A percentile compares a stretch with the other conserved stretches of the same genome.
Conservation (phyloP, 2,329 filamentous ascomycete genomes). For the Alternaria hordeiaustralica region DNA sequence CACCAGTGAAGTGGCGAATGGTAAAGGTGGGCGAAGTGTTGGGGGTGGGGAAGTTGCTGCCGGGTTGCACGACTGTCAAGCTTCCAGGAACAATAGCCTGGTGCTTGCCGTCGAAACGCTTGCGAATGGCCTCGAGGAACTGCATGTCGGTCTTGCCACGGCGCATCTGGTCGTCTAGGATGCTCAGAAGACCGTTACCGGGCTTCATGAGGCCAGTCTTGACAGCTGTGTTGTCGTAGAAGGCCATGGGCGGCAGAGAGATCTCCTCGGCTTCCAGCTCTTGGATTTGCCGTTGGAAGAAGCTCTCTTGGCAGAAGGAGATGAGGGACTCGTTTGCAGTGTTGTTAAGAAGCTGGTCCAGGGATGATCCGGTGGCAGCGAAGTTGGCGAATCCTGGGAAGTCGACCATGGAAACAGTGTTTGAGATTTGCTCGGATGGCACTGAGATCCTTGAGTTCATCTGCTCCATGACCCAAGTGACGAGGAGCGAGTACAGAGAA, state of each 20-base stretch:
- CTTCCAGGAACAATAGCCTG: constrained; percentile 82
- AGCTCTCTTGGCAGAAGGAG: constrained; percentile 91
- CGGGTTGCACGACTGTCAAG: constrained; percentile 76
- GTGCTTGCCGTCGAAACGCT: constrained; percentile 94
- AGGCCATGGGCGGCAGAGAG: constrained; percentile 86
- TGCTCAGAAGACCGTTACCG: constrained; percentile 90
- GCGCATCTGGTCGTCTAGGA: constrained; percentile 93
- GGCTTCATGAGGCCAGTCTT: constrained; percentile 90
- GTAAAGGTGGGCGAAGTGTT: constrained; percentile 84
- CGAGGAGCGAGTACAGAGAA: constrained; percentile 90
- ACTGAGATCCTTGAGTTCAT: constrained; percentile 92
- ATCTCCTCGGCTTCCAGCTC: constrained; percentile 95
- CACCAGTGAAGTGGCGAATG: constrained; percentile 93
- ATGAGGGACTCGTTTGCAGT: constrained; percentile 91
- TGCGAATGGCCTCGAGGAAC: constrained; percentile 86
- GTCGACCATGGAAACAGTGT: constrained; percentile 93
- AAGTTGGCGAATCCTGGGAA: constrained; percentile 94
- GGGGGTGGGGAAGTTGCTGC: constrained; percentile 87
- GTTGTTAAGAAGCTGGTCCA: constrained; percentile 95
- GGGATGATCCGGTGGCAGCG: constrained; percentile 78
- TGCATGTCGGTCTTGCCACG: constrained; percentile 88
- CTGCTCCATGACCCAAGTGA: constrained; percentile 90
- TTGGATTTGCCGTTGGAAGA: constrained; percentile 94
- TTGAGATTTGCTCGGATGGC: constrained; percentile 83
- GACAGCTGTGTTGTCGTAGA: constrained; percentile 96